phyloP scores from a whole-genome alignment of 306 rosid genomes.

The Pyrus pyrifolia region DNA sequence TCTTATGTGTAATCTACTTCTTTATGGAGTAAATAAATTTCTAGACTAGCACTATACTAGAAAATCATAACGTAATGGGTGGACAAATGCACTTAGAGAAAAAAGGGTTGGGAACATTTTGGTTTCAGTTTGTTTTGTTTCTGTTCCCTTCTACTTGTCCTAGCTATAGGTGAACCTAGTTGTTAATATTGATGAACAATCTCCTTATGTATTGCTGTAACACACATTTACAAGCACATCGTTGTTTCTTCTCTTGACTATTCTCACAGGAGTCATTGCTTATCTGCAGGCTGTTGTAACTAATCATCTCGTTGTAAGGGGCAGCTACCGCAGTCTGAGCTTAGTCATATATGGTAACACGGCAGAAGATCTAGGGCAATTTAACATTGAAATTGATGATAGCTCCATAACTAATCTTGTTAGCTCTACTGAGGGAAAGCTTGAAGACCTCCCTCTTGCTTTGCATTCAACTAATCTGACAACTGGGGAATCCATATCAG shows the following conservation, averaged over 20 bases:
- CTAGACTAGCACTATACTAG: neutral
- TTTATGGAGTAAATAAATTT: neutral
- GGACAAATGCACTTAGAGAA: neutral
- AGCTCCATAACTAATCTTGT: slow-evolving; percentile 76
- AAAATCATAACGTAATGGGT: neutral
- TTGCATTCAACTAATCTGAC: slow-evolving; percentile 54
- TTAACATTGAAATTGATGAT: slow-evolving; percentile 89
- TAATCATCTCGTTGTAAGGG: slow-evolving; percentile 93
- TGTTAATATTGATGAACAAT: neutral
- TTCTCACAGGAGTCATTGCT: slow-evolving; percentile 14
- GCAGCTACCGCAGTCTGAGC: slow-evolving; percentile 94
- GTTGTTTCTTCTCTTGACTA: slow-evolving; percentile 2
- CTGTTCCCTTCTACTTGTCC: neutral
- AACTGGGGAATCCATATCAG: slow-evolving; percentile 50
- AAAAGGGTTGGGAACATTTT: neutral
- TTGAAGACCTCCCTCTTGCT: slow-evolving; percentile 86
- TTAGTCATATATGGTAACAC: slow-evolving; percentile 93
- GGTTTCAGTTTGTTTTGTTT: neutral
- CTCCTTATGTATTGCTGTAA: neutral
- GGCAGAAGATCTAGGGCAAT: slow-evolving; percentile 95
- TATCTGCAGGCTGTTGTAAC: slow-evolving; percentile 82
- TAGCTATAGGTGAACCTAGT: neutral
- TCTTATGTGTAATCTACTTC: neutral
- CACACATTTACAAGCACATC: neutral
- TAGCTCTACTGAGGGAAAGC: slow-evolving; percentile 77